A percentile compares a stretch with the other conserved stretches of the same genome.
Evolutionary conservation across 306 rosid genomes (phyloP).

Genomic region (Dryas octopetala): DNA sequence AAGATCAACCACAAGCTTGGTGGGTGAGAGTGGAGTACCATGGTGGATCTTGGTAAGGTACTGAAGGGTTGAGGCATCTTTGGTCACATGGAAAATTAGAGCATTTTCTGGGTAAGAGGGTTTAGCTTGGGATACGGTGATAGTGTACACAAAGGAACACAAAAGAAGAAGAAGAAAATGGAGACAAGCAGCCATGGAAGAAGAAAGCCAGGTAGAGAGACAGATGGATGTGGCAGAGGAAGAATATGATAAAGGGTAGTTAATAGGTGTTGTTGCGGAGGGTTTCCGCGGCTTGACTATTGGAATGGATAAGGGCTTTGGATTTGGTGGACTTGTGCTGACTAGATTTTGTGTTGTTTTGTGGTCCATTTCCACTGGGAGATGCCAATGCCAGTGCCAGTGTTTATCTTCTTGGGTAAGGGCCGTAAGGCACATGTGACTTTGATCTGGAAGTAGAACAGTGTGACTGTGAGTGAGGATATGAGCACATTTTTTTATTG

Average conservation of each 20-base stretch:
- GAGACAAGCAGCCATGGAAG: conserved; percentile 39
- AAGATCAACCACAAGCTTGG: conserved; percentile 58
- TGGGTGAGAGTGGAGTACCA: conserved; percentile 43
- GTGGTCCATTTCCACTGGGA: background rate
- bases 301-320: conserved; percentile 21
- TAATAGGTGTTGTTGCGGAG: conserved; percentile 16
- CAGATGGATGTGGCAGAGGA: background rate
- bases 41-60: conserved; percentile 47
- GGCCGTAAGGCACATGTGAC: background rate
- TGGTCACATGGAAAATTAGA: conserved; percentile 37
- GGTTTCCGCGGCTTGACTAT: conserved; percentile 26
- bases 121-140: conserved; percentile 7
- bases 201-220: background rate
- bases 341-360: conserved; percentile 18
- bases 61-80: conserved; percentile 51
- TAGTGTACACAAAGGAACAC: background rate
- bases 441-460: too few relatives aligned
- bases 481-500: too few relatives aligned
- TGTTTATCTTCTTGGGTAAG: conserved; percentile 23
- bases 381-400: background rate
- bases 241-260: background rate
- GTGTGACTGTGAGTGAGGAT: background rate
- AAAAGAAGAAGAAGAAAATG: conserved; percentile 16
- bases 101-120: conserved; percentile 5
- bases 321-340: conserved; percentile 3